A percentile compares a stretch with the other conserved stretches of the same genome.
phyloP scores from a whole-genome alignment of 225 moss, liverwort and hornwort genomes.

The Climacium dendroides region DNA sequence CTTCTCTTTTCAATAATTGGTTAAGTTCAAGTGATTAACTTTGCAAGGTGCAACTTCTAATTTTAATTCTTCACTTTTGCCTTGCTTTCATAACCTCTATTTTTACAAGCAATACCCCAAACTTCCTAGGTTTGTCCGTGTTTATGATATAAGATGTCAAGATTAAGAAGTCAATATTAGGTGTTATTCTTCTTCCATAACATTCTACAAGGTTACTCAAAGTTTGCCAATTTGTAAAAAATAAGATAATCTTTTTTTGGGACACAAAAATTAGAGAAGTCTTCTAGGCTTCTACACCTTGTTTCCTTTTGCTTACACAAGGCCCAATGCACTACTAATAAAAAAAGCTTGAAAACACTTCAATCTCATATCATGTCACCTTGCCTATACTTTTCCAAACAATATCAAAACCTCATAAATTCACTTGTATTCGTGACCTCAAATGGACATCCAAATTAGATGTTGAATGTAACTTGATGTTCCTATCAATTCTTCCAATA shows the following conservation, averaged over 20 bases:
- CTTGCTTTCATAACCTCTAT: too few relatives aligned
- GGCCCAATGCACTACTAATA: not conserved
- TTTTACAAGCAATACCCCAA: too few relatives aligned
- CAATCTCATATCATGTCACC: rapidly evolving
- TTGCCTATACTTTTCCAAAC: rapidly evolving
- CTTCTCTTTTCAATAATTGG: too few relatives aligned
- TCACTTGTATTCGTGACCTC: rapidly evolving
- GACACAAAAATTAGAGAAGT: not conserved
- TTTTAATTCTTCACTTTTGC: too few relatives aligned
- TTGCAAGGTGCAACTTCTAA: too few relatives aligned
- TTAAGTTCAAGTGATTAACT: too few relatives aligned
- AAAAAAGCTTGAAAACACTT: not conserved
- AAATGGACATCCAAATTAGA: rapidly evolving
- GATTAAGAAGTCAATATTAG: too few relatives aligned
- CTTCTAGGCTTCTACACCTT: not conserved
- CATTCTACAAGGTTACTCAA: too few relatives aligned
- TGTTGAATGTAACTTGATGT: not conserved
- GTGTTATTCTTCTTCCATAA: too few relatives aligned
- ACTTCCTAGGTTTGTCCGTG: rapidly evolving
- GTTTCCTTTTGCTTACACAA: not conserved
- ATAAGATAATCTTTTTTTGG: too few relatives aligned
- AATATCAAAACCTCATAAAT: not conserved
- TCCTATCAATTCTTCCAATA: rapidly evolving
- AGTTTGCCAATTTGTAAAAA: too few relatives aligned
- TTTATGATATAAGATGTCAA: too few relatives aligned